Conservation (phyloP, 2,329 filamentous ascomycete genomes). For the Clarireedia hainanense region DNA sequence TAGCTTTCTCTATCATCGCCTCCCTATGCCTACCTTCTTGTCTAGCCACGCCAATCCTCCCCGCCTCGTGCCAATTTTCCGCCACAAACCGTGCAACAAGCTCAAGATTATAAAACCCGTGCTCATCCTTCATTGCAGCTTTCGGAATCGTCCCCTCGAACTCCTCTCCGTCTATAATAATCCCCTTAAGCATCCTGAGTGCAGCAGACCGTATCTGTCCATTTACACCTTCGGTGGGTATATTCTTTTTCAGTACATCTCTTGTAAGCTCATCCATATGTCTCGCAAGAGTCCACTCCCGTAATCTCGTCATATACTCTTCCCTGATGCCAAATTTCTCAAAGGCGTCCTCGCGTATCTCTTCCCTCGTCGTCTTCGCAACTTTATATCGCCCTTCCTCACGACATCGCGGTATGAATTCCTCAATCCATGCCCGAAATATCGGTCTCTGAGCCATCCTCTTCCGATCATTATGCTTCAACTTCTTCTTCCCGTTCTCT, state of each 20-base stretch:
- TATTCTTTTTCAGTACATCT: slow-evolving; percentile 35
- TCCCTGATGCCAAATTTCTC: slow-evolving; percentile 37
- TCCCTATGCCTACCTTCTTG: slow-evolving; percentile 17
- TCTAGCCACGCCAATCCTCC: slow-evolving; percentile 28
- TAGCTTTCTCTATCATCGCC: slow-evolving; percentile 14
- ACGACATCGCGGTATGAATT: slow-evolving; percentile 50
- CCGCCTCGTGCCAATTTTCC: slow-evolving; percentile 33
- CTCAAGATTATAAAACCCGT: slow-evolving; percentile 39
- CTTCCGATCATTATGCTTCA: slow-evolving; percentile 49
- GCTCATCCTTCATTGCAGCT: slow-evolving; percentile 26
- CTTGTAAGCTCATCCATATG: slow-evolving; percentile 38
- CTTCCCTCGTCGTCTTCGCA: slow-evolving; percentile 31
- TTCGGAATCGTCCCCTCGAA: slow-evolving; percentile 31
- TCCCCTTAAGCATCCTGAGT: slow-evolving; percentile 38
- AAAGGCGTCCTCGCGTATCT: slow-evolving; percentile 47
- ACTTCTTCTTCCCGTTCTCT: slow-evolving; percentile 29
- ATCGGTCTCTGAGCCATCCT: slow-evolving; percentile 47
- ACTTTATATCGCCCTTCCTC: slow-evolving; percentile 31
- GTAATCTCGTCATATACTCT: slow-evolving; percentile 38
- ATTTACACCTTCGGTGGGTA: slow-evolving; percentile 23
- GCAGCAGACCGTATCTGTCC: slow-evolving; percentile 15
- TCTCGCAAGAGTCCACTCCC: slow-evolving; percentile 35
- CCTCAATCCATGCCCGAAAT: slow-evolving; percentile 53
- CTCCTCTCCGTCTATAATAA: slow-evolving; percentile 40
- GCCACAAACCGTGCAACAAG: slow-evolving; percentile 36